Evolutionary conservation across 345 rosid genomes (phyloP).

Genomic region (Triadica sebifera): DNA sequence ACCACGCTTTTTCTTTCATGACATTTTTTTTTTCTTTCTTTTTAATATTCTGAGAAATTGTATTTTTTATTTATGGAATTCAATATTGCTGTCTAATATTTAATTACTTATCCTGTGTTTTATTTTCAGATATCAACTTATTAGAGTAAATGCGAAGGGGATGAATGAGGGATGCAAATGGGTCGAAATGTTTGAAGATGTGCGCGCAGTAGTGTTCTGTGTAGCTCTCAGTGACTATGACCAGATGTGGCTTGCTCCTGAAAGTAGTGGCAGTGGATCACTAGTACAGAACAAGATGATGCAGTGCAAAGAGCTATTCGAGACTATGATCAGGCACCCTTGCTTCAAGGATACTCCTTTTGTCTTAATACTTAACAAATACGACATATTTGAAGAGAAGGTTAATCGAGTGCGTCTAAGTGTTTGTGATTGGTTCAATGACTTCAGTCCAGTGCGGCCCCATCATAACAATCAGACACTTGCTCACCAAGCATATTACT

Average conservation of each 20-base stretch:
- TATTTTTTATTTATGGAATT: not conserved
- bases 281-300: slow-evolving; percentile 76
- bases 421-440: slow-evolving; percentile 79
- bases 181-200: slow-evolving; percentile 99
- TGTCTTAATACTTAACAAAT: slow-evolving; percentile 85
- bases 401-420: slow-evolving; percentile 60
- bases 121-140: slow-evolving; percentile 74
- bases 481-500: slow-evolving; percentile 93
- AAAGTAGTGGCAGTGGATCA: slow-evolving; percentile 46
- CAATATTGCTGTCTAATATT: not conserved
- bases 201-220: slow-evolving; percentile 77
- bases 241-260: slow-evolving; percentile 54
- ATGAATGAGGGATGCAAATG: slow-evolving; percentile 98
- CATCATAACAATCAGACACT: slow-evolving; percentile 62
- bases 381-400: slow-evolving; percentile 88
- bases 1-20: too few relatives aligned
- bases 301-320: slow-evolving; percentile 86
- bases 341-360: slow-evolving; percentile 84
- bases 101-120: not conserved
- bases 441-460: slow-evolving; percentile 73
- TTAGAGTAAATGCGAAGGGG: slow-evolving; percentile 86
- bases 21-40: too few relatives aligned
- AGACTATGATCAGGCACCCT: slow-evolving; percentile 72
- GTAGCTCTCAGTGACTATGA: slow-evolving; percentile 85
- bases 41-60: not conserved